Evolutionary conservation across 768 basidiomycete genomes (phyloP), one percentile per base, ranked within the genome.

Genomic region (Kwoniella botswanensis): DNA sequence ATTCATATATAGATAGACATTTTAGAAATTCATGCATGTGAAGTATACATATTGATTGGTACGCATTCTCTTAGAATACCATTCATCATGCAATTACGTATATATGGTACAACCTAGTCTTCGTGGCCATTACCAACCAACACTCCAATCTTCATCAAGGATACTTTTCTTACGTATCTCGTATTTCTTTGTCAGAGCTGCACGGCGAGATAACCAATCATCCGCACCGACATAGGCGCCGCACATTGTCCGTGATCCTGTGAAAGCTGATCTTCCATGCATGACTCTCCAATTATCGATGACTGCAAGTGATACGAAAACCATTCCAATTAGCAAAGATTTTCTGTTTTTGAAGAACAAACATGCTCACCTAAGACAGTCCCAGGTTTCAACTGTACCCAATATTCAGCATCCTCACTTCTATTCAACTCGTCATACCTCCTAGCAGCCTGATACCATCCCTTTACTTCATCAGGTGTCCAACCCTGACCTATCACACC

Each of bases 221-320:
- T 99, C 96, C 13, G 88, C 86, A 0, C 93, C 92, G 68, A 98
- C 88, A 81, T 99, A 99, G 0, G 96, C 97, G 2, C 96, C 96
- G 78, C 96, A 98, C 89, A 99, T 93, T 1, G 92, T 88, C 3
- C 96, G 88, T 82, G 89, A 88, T 12, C 96, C 96, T 13, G 88
- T 87, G 80, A 97, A 98, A 1, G 90, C 88, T 0, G 94, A 93
- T n/a, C 96, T 90, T 13, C 96, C 96, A 75, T 98, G 96, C 60
- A 98, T 86, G 13, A 98, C 93, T 22, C 96, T 89, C 83, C 96
- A 92, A 80, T 98, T 98, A 83, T 98, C 91, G 61, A 96, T 86
- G 22, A 94, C 93, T 93, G 76, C 0, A 17, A 26, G 54, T 11
- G 18, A 46, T 24, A 4, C 24, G 12, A 59, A 6, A 15, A 1